Evolutionary conservation across 148 eudicot genomes (phyloP).

Genomic region (Fagopyrum esculentum): DNA sequence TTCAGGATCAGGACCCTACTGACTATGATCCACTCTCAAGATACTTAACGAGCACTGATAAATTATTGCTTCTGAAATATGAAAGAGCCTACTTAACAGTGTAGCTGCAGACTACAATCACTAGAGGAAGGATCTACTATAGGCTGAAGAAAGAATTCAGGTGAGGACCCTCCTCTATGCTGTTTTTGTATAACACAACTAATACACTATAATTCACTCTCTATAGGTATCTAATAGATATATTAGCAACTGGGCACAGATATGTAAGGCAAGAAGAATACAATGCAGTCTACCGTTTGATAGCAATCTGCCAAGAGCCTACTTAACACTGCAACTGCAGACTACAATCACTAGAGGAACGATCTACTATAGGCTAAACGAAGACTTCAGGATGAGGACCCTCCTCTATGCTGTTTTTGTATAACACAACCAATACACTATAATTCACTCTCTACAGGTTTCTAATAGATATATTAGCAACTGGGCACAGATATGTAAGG

Average conservation of each 20-base stretch:
- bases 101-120: background rate
- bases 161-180: background rate
- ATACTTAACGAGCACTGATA: background rate
- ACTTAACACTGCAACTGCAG: background rate
- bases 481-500: background rate
- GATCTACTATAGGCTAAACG: background rate
- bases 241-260: background rate
- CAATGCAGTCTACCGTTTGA: background rate
- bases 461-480: background rate
- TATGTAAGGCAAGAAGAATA: background rate
- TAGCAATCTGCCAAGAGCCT: background rate
- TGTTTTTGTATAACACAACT: background rate
- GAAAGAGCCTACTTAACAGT: background rate
- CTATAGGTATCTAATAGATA: background rate
- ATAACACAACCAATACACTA: background rate
- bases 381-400: background rate
- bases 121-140: background rate
- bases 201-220: background rate
- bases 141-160: background rate
- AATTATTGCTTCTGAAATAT: background rate
- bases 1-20: background rate
- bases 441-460: background rate
- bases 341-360: background rate
- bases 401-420: background rate
- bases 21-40: background rate